Base-by-base conservation (phyloP, 495 filamentous ascomycete species). In the Corynascus novoguineensis region DNA sequence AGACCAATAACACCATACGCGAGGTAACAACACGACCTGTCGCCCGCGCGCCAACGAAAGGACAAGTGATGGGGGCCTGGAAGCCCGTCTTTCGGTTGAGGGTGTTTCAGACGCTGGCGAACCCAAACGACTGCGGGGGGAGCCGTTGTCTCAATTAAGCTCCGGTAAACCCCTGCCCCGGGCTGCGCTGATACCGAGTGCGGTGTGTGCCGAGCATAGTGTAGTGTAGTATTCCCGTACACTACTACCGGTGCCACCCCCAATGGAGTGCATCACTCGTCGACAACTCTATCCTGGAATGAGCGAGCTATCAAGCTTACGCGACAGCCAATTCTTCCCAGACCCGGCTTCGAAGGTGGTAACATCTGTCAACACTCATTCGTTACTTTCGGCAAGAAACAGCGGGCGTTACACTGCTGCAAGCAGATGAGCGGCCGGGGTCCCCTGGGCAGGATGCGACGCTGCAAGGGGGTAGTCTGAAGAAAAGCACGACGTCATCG, bases 401-500 rank as follows among this genome's bases (percentile, higher is more conserved):
- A n/a, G n/a, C n/a, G n/a, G n/a, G n/a, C n/a, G n/a, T n/a, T n/a
- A n/a, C n/a, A n/a, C n/a, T n/a, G n/a, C n/a, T n/a, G n/a, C 54
- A 45, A 32, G 45, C 44, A 49, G 42, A 31, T 27, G 29, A 5
- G 28, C 8, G 9, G 52, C 4, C 31, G 8, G 24, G 45, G 28
- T 35, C n/a, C 12, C 34, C 34, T 41, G 25, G 51, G 24, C 3
- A 17, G 37, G 11, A 24, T 46, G 40, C 14, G 50, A 44, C 35
- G 17, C 35, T 57, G 45, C 55, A 50, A 24, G 45, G 35, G 28
- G 17, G 4, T 14, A 4, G 0, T 24, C 9, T 11, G 31, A 27
- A 12, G 29, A 44, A 11, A 24, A 48, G 11, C n/a, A n/a, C n/a
- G 24, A 55, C 53, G 53, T 55, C 53, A 55, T 55, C 15, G 17